These are phyloP conservation scores for Saksenaea vasiformis DNA, from an alignment of 371 early-diverging fungal species.

Conservation along the genomic window DNA sequence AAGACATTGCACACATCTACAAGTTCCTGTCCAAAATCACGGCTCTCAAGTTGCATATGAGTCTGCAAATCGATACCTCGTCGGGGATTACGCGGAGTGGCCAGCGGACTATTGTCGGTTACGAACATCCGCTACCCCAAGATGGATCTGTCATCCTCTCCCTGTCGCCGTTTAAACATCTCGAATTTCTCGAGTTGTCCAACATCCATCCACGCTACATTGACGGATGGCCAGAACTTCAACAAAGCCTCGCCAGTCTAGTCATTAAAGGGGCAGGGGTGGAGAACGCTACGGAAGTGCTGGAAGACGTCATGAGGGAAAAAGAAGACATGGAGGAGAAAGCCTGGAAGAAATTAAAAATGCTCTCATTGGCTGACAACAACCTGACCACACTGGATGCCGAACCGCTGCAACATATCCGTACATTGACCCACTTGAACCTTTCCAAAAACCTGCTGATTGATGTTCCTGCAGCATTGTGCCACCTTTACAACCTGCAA, in stretches of 20 bases:
- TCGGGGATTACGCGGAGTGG: conserved; percentile 43
- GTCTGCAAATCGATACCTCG: conserved; percentile 31
- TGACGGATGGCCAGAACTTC: conserved; percentile 50
- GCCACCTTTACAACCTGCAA: conserved; percentile 57
- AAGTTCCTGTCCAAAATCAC: conserved; percentile 48
- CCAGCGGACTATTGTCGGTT: conserved; percentile 49
- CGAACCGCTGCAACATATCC: conserved; percentile 47
- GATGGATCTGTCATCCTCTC: conserved; percentile 45
- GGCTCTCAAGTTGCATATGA: conserved; percentile 55
- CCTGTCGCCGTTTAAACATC: conserved; percentile 37
- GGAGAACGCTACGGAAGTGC: conserved; percentile 47
- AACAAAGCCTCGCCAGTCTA: conserved; percentile 41
- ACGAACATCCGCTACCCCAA: conserved; percentile 41
- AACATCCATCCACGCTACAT: conserved; percentile 50
- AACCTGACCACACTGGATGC: conserved; percentile 53
- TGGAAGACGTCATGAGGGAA: conserved; percentile 29
- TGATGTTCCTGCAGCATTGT: conserved; percentile 60
- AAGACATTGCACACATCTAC: conserved; percentile 60
- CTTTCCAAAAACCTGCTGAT: conserved; percentile 66
- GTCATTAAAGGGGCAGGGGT: conserved; percentile 49
- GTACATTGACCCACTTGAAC: conserved; percentile 59
- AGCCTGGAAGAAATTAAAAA: conserved; percentile 50
- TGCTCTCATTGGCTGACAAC: conserved; percentile 61
- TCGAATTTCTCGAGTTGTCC: conserved; percentile 55
- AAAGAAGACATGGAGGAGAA: conserved; percentile 15